phyloP scores from a whole-genome alignment of 2,329 filamentous ascomycete species.

The Ophiocordyceps camponoti-leonardi region DNA sequence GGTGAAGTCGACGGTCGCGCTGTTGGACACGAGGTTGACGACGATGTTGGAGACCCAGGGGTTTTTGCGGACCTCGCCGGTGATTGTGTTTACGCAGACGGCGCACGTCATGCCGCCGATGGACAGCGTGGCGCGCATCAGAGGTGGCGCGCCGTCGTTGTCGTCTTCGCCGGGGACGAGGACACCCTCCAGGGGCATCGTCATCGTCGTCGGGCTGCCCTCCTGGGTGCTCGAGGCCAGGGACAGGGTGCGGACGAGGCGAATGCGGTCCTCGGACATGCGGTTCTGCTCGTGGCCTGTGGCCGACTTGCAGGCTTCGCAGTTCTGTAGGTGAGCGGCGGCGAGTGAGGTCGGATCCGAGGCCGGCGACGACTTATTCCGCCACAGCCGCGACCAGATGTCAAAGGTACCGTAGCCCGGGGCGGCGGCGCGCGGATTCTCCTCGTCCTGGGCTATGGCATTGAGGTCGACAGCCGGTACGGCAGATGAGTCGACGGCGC shows the following conservation, averaged over 20 bases:
- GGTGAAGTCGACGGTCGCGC: constrained; percentile 40
- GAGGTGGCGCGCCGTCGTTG: constrained; percentile 1
- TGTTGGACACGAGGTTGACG: constrained; percentile 52
- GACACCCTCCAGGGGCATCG: constrained; percentile 8
- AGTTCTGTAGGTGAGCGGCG: constrained; percentile 19
- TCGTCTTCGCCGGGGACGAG: constrained; percentile 4
- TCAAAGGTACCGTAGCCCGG: constrained; percentile 8
- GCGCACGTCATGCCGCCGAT: constrained; percentile 61
- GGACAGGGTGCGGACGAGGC: constrained; percentile 1
- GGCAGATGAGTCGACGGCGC: constrained; percentile 24
- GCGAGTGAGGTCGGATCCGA: constrained; percentile 8
- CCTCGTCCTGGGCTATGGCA: constrained; percentile 6
- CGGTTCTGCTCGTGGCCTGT: constrained; percentile 4
- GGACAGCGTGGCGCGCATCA: constrained; percentile 35
- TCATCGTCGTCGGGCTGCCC: neutral
- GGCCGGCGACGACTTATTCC: constrained; percentile 8
- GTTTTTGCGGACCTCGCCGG: constrained; percentile 34
- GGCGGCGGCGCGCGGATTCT: constrained; percentile 1
- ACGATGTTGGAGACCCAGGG: constrained; percentile 39
- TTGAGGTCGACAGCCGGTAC: constrained; percentile 12
- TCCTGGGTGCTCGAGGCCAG: constrained; percentile 2
- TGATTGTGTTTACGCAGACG: constrained; percentile 48
- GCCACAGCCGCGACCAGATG: constrained; percentile 16
- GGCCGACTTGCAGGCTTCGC: constrained; percentile 15
- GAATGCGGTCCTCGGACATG: constrained; percentile 1